These are phyloP conservation scores for Suhomyces faveliae DNA, from an alignment of 805 yeast genomes.

Conservation along the genomic window DNA sequence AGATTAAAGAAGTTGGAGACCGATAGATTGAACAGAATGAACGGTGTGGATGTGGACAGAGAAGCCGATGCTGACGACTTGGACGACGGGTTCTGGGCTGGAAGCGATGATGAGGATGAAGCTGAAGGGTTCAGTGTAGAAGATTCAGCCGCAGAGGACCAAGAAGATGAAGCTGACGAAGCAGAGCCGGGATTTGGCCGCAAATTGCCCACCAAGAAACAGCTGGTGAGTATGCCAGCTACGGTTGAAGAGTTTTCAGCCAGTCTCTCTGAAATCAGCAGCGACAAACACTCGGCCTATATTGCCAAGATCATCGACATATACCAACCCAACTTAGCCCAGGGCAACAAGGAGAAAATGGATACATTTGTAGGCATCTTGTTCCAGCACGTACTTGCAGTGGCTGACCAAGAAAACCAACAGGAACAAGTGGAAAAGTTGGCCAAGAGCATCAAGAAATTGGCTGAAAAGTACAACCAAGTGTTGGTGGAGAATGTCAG, in stretches of 20 bases:
- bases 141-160: conserved; percentile 35
- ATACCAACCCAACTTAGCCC: conserved; percentile 74
- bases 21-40: conserved; percentile 72
- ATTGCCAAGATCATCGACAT: conserved; percentile 56
- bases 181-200: conserved; percentile 18
- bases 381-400: conserved; percentile 57
- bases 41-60: conserved; percentile 52
- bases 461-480: conserved; percentile 66
- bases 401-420: conserved; percentile 37
- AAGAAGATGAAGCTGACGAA: conserved; percentile 21
- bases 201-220: conserved; percentile 7
- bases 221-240: conserved; percentile 27
- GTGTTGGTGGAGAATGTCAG: conserved; percentile 63
- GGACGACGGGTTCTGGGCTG: conserved; percentile 66
- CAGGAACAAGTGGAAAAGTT: conserved; percentile 38
- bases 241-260: conserved; percentile 30
- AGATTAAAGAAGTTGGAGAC: conserved; percentile 61
- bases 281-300: conserved; percentile 44
- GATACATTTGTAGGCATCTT: conserved; percentile 62
- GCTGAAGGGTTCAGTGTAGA: conserved; percentile 41
- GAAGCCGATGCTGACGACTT: conserved; percentile 67
- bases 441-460: conserved; percentile 47
- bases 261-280: conserved; percentile 30
- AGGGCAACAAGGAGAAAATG: conserved; percentile 76
- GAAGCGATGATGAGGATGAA: conserved; percentile 46